Evolutionary conservation across 371 early-diverging fungal genomes (phyloP).

Genomic region (Mucor plumbeus): DNA sequence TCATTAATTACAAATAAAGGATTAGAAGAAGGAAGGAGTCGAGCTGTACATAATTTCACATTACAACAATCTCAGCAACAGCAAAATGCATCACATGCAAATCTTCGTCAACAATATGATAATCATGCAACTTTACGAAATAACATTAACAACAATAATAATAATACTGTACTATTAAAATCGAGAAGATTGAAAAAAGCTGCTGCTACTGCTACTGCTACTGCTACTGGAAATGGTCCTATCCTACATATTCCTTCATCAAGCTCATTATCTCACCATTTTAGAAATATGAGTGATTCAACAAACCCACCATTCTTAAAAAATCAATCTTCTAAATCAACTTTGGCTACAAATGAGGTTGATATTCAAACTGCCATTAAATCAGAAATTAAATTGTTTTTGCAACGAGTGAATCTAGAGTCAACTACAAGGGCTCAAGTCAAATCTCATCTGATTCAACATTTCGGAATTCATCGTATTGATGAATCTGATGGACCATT

Average conservation of each 20-base stretch:
- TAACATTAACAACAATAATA: background rate
- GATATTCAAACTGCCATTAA: constrained; percentile 12
- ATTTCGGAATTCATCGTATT: constrained; percentile 34
- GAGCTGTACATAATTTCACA: constrained; percentile 27
- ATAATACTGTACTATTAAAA: background rate
- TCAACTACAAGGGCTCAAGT: constrained; percentile 44
- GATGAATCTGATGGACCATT: constrained; percentile 23
- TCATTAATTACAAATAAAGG: background rate
- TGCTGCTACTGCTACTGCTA: background rate
- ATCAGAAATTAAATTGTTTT: constrained; percentile 32
- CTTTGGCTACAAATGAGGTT: constrained; percentile 11
- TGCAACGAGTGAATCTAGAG: constrained; percentile 37
- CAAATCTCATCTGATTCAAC: constrained; percentile 33
- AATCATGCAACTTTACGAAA: background rate
- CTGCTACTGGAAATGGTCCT: background rate
- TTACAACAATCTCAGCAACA: background rate
- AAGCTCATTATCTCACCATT: constrained; percentile 20
- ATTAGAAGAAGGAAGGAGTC: constrained; percentile 23
- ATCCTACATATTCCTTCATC: constrained; percentile 6
- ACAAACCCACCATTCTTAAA: background rate
- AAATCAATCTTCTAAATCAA: constrained; percentile 6
- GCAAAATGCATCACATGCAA: constrained; percentile 10
- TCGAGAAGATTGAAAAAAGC: background rate
- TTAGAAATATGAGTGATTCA: constrained; percentile 6
- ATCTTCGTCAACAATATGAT: constrained; percentile 13